Conservation (phyloP, 1,284 basidiomycete genomes). For the Abortiporus biennis region DNA sequence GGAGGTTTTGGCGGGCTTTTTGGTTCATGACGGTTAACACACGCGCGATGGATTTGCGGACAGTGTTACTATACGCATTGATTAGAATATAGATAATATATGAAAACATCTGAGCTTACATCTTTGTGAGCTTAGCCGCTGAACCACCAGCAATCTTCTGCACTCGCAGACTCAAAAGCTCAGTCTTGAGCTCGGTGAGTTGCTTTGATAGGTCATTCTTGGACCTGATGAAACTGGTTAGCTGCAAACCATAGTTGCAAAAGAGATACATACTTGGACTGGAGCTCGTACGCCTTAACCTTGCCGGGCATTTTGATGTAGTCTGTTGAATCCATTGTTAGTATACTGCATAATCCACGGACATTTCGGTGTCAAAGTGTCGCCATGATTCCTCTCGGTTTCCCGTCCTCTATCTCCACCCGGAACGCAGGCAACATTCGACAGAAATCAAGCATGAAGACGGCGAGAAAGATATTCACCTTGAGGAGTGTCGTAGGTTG, state of each 20-base stretch:
- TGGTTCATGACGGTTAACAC: slow-evolving; percentile 99
- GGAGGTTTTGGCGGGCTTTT: slow-evolving; percentile 95
- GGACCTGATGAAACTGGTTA: slow-evolving; percentile 50
- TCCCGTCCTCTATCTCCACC: not conserved
- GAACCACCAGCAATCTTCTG: slow-evolving; percentile 98
- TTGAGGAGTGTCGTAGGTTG: slow-evolving; percentile 29
- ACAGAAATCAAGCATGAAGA: slow-evolving; percentile 4
- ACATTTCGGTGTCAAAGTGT: too few species aligned
- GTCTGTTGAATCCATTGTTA: too few species aligned
- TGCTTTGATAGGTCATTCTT: slow-evolving; percentile 98
- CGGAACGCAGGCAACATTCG: slow-evolving; percentile 1
- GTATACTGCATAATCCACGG: too few species aligned
- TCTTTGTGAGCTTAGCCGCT: slow-evolving; percentile 94
- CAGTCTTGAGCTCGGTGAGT: slow-evolving; percentile 91
- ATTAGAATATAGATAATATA: slow-evolving; percentile 3
- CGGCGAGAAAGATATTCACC: slow-evolving; percentile 21
- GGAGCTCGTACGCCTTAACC: slow-evolving; percentile 98
- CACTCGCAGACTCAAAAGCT: slow-evolving; percentile 91
- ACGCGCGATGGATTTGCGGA: slow-evolving; percentile 98
- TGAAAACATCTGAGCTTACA: slow-evolving; percentile 51
- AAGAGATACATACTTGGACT: slow-evolving; percentile 76
- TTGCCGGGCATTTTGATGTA: slow-evolving; percentile 69
- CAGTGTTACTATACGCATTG: slow-evolving; percentile 69
- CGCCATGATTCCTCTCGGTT: too few species aligned
- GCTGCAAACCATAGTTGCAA: slow-evolving; percentile 3